Conservation (phyloP, 345 rosid species). For the Clarkia xantiana region DNA sequence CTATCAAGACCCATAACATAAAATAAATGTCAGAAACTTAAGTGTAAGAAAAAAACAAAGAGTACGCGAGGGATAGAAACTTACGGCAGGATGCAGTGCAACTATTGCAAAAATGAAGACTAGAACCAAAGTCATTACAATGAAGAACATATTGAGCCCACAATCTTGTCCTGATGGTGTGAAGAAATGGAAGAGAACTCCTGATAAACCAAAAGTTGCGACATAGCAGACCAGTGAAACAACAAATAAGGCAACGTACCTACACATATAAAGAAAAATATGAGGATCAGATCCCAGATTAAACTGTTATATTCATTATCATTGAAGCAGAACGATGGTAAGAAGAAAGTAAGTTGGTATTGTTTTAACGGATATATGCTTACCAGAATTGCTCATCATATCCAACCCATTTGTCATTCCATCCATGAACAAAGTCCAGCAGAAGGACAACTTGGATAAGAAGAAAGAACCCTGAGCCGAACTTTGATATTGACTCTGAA, state of each 20-base stretch:
- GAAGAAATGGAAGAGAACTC: constrained; percentile 93
- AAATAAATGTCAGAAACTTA: too few species aligned
- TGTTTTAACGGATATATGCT: constrained; percentile 15
- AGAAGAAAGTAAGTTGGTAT: neutral
- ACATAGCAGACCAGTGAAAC: constrained; percentile 82
- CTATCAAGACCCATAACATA: too few species aligned
- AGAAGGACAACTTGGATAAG: constrained; percentile 97
- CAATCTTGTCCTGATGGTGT: constrained; percentile 96
- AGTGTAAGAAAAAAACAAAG: too few species aligned
- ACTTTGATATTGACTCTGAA: constrained; percentile 79
- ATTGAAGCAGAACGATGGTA: neutral
- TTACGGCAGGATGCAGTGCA: constrained; percentile 86
- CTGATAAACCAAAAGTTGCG: constrained; percentile 79
- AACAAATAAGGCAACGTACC: constrained; percentile 70
- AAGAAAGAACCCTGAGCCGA: constrained; percentile 92
- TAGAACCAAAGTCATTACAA: constrained; percentile 52
- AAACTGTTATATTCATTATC: neutral
- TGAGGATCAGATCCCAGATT: too few species aligned
- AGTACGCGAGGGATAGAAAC: constrained; percentile 10
- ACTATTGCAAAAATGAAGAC: constrained; percentile 67
- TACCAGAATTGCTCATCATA: constrained; percentile 96
- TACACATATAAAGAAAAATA: constrained; percentile 11
- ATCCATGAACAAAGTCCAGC: constrained; percentile 94
- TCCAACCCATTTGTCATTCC: constrained; percentile 99
- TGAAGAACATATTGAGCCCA: constrained; percentile 86